Evolutionary conservation across 768 basidiomycete genomes (phyloP).

Genomic region (Tulasnella sp.): DNA sequence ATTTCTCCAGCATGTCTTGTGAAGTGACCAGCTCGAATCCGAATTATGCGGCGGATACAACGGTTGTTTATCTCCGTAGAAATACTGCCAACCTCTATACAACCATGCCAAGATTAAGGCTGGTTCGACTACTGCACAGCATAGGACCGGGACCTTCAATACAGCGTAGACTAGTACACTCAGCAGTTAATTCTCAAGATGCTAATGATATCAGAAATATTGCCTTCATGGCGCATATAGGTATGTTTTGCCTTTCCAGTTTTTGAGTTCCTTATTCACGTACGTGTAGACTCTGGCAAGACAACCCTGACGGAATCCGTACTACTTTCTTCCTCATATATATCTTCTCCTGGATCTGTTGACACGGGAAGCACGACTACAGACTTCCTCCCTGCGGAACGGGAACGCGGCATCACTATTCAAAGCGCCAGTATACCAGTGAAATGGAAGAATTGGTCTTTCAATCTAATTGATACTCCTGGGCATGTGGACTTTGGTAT

Average conservation of each 20-base stretch:
- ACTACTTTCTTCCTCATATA: conserved; percentile 57
- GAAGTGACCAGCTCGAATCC: too few species aligned
- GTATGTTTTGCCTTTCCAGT: conserved; percentile 30
- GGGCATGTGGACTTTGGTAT: conserved; percentile 95
- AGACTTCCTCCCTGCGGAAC: conserved; percentile 78
- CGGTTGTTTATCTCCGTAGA: too few species aligned
- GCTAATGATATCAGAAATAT: conserved; percentile 45
- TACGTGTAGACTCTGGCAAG: conserved; percentile 63
- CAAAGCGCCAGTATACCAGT: conserved; percentile 87
- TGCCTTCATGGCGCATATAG: conserved; percentile 82
- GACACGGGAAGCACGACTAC: conserved; percentile 86
- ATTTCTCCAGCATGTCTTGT: too few species aligned
- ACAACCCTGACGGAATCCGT: conserved; percentile 84
- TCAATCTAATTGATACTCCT: conserved; percentile 83
- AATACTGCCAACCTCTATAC: neutral
- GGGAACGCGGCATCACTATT: conserved; percentile 83
- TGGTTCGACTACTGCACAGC: neutral
- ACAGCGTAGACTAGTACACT: neutral
- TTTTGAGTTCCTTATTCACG: too few species aligned
- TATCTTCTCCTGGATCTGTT: conserved; percentile 64
- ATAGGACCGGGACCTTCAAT: neutral
- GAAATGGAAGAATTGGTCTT: conserved; percentile 69
- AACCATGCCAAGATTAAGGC: neutral
- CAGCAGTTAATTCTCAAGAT: neutral
- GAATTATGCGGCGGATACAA: too few species aligned